Conservation (phyloP, 2,329 filamentous ascomycete genomes). For the Lecanosticta acicola region DNA sequence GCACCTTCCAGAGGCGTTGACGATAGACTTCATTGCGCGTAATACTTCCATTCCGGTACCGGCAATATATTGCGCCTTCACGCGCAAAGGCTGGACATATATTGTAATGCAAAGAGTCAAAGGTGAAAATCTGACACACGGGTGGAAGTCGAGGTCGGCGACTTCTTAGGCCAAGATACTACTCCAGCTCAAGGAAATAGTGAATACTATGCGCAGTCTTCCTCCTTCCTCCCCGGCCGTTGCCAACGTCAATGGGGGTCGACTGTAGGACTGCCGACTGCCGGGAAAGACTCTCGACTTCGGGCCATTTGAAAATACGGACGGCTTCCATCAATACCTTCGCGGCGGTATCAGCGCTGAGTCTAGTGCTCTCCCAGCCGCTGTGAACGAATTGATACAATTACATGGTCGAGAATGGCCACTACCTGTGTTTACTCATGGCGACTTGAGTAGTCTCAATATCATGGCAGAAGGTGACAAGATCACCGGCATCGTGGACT, state of each 20-base stretch:
- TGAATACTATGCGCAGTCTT: neutral
- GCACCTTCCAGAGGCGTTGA: conserved; percentile 5
- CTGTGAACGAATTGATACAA: conserved; percentile 28
- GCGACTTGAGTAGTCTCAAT: conserved; percentile 43
- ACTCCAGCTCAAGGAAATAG: conserved; percentile 7
- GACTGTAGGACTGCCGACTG: conserved; percentile 11
- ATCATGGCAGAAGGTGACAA: conserved; percentile 39
- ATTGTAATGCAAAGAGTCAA: conserved; percentile 8
- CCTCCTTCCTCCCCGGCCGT: conserved; percentile 1
- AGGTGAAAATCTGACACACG: conserved; percentile 2
- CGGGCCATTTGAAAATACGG: conserved; percentile 10
- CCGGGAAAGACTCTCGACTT: neutral
- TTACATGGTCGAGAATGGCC: conserved; percentile 31
- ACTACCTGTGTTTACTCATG: conserved; percentile 46
- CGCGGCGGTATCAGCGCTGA: conserved; percentile 3
- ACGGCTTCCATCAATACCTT: conserved; percentile 11
- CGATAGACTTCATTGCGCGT: conserved; percentile 9
- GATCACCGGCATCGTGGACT: conserved; percentile 45
- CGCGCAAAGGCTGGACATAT: conserved; percentile 5
- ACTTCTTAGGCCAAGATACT: conserved; percentile 5
- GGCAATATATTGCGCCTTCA: conserved; percentile 11
- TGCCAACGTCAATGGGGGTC: conserved; percentile 3
- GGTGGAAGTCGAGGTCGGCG: conserved; percentile 2
- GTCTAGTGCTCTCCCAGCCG: conserved; percentile 1
- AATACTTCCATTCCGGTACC: conserved; percentile 12